Evolutionary conservation across 768 basidiomycete species (phyloP).

Genomic region (Pleurotus eryngii): DNA sequence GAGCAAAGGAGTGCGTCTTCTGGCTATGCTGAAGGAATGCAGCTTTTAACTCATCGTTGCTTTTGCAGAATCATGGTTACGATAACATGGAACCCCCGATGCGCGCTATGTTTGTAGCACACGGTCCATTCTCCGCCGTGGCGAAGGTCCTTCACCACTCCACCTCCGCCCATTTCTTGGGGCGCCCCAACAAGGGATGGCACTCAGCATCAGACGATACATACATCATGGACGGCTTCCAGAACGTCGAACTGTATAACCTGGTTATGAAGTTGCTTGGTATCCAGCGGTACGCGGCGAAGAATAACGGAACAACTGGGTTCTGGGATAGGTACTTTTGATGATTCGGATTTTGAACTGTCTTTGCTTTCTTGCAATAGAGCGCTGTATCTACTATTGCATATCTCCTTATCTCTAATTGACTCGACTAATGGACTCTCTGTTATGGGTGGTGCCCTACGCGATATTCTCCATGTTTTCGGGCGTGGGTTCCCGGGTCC

Average conservation of each 20-base stretch:
- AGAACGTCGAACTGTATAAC: slow-evolving; percentile 83
- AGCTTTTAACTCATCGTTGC: background rate
- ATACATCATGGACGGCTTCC: slow-evolving; percentile 79
- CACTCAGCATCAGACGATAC: slow-evolving; percentile 61
- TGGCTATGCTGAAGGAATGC: background rate
- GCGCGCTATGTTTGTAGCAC: slow-evolving; percentile 89
- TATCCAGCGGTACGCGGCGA: slow-evolving; percentile 50
- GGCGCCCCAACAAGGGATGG: slow-evolving; percentile 49
- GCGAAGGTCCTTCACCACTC: slow-evolving; percentile 55
- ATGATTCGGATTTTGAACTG: slow-evolving; percentile 3
- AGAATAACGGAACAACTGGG: slow-evolving; percentile 72
- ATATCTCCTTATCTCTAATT: slow-evolving; percentile 48
- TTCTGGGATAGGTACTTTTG: slow-evolving; percentile 84
- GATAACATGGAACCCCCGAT: slow-evolving; percentile 76
- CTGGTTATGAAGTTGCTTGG: slow-evolving; percentile 75
- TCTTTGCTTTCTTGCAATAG: background rate
- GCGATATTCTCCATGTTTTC: no score
- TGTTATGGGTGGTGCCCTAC: no score
- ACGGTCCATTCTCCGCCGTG: slow-evolving; percentile 79
- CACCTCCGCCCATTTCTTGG: slow-evolving; percentile 18
- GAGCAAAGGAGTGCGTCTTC: slow-evolving; percentile 69
- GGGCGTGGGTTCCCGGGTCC: no score
- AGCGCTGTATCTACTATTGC: no score
- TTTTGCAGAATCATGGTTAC: slow-evolving; percentile 79
- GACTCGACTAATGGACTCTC: no score